Evolutionary conservation across 225 moss, liverwort and hornwort species (phyloP).

Genomic region (Bryum argenteum): DNA sequence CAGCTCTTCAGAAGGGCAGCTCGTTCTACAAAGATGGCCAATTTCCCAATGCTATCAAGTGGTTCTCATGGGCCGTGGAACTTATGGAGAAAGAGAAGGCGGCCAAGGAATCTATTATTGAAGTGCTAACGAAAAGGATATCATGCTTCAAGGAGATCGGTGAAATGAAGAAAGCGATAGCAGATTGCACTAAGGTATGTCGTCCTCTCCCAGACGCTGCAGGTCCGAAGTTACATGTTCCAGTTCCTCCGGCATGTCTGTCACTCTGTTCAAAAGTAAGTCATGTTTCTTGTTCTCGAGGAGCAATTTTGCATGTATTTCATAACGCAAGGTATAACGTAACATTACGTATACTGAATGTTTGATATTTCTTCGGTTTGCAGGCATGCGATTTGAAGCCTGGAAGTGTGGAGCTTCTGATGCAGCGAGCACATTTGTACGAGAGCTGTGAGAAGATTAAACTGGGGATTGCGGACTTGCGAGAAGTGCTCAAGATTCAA

Average conservation of each 20-base stretch:
- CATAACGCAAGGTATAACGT: not conserved
- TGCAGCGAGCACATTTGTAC: slow-evolving; percentile 91
- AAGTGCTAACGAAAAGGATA: slow-evolving; percentile 76
- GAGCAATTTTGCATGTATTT: no score
- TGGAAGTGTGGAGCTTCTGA: slow-evolving; percentile 58
- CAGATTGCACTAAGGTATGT: slow-evolving; percentile 84
- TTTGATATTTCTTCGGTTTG: slow-evolving; percentile 15
- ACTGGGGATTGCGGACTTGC: slow-evolving; percentile 78
- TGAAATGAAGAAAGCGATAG: slow-evolving; percentile 95
- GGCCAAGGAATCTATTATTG: slow-evolving; percentile 48
- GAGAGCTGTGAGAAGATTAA: slow-evolving; percentile 98
- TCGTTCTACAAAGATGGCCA: slow-evolving; percentile 90
- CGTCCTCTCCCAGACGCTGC: not conserved
- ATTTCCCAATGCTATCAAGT: slow-evolving; percentile 98
- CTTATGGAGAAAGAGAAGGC: slow-evolving; percentile 64
- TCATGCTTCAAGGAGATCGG: slow-evolving; percentile 98
- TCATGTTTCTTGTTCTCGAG: no score
- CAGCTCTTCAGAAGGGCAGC: slow-evolving; percentile 69
- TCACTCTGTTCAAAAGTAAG: no score
- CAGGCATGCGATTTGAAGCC: slow-evolving; percentile 88
- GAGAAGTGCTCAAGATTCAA: slow-evolving; percentile 76
- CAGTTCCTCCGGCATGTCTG: not conserved
- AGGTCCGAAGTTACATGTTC: not conserved
- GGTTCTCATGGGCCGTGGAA: slow-evolving; percentile 95
- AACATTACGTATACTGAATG: not conserved